Base-by-base conservation (phyloP, 768 basidiomycete genomes). In the Phlegmacium glaucopus region DNA sequence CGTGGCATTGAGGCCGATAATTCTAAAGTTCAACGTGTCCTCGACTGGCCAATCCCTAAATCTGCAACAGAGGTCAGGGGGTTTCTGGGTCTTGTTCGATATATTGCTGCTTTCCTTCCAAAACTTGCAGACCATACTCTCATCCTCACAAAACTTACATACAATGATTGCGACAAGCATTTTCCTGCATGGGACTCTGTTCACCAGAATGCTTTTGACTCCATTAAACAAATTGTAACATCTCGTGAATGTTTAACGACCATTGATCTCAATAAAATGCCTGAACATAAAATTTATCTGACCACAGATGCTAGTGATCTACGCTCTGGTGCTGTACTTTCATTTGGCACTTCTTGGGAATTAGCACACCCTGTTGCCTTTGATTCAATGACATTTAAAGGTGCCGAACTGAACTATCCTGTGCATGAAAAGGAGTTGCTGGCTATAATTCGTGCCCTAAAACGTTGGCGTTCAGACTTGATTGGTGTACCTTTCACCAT, bases 341-440 rank as follows among this genome's bases (percentile, higher is more conserved):
- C 56, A 4, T 6, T 68, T 59, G 67, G 70, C 0, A 40, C 36
- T 2, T 61, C 61, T 1, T 67, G 62, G 58, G 63, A 69, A 29
- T 44, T 50, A 0, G 51, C 69, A 1, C 50, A 65, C 2, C 71
- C 67, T 0, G 68, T 67, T 26, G 53, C 63, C 30, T 58, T 59
- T 49, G 44, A 67, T 44, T 74, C 52, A 1, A 28, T 25, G 32
- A 54, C 47, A 3, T 59, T 63, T 27, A 63, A 54, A 26, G 54
- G 36, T 22, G 62, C 69, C 11, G 47, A 51, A 25, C 16, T 51
- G 8, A 47, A 51, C 26, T 51, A 51, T 16, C 45, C 45, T 0
- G 22, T 46, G 1, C 45, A 51, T 22, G 46, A 52, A 29, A 52
- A 52, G 26, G 50, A 52, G 32, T n/a, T 52, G 0, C 13, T 72